Percentiles rank a stretch among this genome's conserved stretches.
phyloP scores from a whole-genome alignment of 768 basidiomycete genomes.

The Coprinopsis cinerea region DNA sequence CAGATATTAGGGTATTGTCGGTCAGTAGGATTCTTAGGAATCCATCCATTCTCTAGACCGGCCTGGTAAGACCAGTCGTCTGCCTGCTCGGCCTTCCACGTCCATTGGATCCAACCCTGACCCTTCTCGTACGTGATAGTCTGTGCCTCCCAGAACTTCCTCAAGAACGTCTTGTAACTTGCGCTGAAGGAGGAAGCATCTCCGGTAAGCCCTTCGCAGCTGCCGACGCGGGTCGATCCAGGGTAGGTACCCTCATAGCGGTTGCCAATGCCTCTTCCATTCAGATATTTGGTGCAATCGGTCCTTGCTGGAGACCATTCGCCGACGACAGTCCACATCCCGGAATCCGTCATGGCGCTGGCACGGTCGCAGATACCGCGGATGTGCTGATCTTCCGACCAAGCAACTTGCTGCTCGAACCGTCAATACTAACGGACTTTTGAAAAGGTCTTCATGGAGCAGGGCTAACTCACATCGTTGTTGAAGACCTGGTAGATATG shows the following conservation, averaged over 20 bases:
- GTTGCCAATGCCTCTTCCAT: slow-evolving; percentile 67
- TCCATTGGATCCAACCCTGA: slow-evolving; percentile 74
- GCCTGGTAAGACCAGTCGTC: slow-evolving; percentile 90
- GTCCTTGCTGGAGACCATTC: slow-evolving; percentile 78
- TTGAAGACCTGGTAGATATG: slow-evolving; percentile 76
- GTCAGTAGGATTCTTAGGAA: slow-evolving; percentile 51
- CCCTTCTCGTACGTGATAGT: slow-evolving; percentile 62
- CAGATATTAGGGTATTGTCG: slow-evolving; percentile 41
- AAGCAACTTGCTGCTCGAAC: slow-evolving; percentile 35
- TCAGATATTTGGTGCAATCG: slow-evolving; percentile 78
- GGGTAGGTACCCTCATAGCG: slow-evolving; percentile 59
- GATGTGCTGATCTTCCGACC: slow-evolving; percentile 49
- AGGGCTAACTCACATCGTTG: slow-evolving; percentile 34
- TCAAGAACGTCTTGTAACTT: slow-evolving; percentile 72
- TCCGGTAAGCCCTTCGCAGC: slow-evolving; percentile 68
- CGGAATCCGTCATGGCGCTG: slow-evolving; percentile 40
- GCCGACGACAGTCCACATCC: slow-evolving; percentile 77
- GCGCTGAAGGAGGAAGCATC: slow-evolving; percentile 63
- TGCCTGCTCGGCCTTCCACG: slow-evolving; percentile 77
- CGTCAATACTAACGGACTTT: not conserved
- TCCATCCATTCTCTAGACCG: slow-evolving; percentile 79
- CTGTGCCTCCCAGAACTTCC: slow-evolving; percentile 82
- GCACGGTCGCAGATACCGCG: slow-evolving; percentile 43
- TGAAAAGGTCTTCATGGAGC: not conserved
- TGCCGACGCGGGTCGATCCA: slow-evolving; percentile 61